A percentile compares a stretch with the other conserved stretches of the same genome.
phyloP scores from a whole-genome alignment of 2,329 filamentous ascomycete species.

The Cercospora sojina region DNA sequence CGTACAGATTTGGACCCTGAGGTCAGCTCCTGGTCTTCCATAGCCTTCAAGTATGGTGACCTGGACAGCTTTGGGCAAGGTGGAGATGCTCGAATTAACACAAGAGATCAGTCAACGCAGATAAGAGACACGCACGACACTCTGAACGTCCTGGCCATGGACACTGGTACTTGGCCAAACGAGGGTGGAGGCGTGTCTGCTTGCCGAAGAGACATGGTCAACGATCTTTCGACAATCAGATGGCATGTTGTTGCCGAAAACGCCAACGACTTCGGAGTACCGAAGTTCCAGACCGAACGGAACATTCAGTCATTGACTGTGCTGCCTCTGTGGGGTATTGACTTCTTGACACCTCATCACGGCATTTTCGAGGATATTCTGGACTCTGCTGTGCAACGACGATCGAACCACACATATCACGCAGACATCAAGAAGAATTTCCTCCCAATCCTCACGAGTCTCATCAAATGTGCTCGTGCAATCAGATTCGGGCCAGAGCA shows the following conservation, averaged over 20 bases:
- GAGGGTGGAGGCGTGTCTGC: slow-evolving; percentile 46
- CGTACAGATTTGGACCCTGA: slow-evolving; percentile 52
- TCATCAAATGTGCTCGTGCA: slow-evolving; percentile 43
- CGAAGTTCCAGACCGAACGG: slow-evolving; percentile 46
- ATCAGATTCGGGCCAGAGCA: slow-evolving; percentile 41
- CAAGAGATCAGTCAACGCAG: slow-evolving; percentile 48
- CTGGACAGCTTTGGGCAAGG: slow-evolving; percentile 54
- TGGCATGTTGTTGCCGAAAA: slow-evolving; percentile 48
- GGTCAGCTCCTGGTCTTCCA: slow-evolving; percentile 54
- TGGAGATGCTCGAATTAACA: slow-evolving; percentile 54
- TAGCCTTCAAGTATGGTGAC: slow-evolving; percentile 54
- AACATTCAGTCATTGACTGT: slow-evolving; percentile 46
- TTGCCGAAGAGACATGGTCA: slow-evolving; percentile 45
- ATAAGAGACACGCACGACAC: slow-evolving; percentile 43
- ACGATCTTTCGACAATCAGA: slow-evolving; percentile 44
- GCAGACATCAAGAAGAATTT: slow-evolving; percentile 41
- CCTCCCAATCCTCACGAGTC: slow-evolving; percentile 41
- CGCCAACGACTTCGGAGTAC: slow-evolving; percentile 46
- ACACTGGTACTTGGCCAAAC: slow-evolving; percentile 47
- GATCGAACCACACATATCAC: slow-evolving; percentile 35
- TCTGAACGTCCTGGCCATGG: slow-evolving; percentile 44
- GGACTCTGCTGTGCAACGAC: slow-evolving; percentile 41
- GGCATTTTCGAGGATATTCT: slow-evolving; percentile 46
- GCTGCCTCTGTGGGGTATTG: slow-evolving; percentile 45
- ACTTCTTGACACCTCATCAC: slow-evolving; percentile 44